These are phyloP conservation scores for thale cress (Arabidopsis thaliana) DNA, from an alignment of 345 rosid genomes.

Conservation along the genomic window DNA sequence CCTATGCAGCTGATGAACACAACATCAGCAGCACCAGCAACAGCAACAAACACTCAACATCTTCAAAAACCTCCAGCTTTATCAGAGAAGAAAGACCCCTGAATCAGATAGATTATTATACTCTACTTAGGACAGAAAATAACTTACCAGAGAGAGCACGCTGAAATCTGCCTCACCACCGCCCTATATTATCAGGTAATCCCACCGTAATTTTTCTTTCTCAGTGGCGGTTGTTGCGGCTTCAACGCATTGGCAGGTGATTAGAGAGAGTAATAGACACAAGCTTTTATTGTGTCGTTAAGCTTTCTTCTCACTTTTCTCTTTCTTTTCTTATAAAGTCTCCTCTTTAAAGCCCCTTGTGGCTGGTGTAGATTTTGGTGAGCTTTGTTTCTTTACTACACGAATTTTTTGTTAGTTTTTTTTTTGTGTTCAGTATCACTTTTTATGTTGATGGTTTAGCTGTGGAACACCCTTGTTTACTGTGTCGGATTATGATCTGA, in stretches of 20 bases:
- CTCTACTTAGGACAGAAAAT: conserved; percentile 30
- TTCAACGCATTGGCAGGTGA: conserved; percentile 31
- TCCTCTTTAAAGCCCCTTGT: conserved; percentile 35
- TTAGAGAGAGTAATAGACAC: conserved; percentile 24
- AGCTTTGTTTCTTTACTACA: conserved; percentile 36
- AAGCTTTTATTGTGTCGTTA: conserved; percentile 33
- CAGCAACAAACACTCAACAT: conserved; percentile 46
- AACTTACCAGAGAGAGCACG: conserved; percentile 35
- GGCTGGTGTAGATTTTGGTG: conserved; percentile 37
- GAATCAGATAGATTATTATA: conserved; percentile 11
- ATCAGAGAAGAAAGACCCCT: conserved; percentile 44
- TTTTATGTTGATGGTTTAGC: conserved; percentile 28
- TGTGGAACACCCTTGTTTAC: conserved; percentile 19
- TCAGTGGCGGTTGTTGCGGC: conserved; percentile 5
- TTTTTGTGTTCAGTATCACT: conserved; percentile 17
- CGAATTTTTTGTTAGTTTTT: conserved; percentile 16
- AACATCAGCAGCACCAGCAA: conserved; percentile 41
- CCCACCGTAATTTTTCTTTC: conserved; percentile 27
- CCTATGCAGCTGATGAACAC: conserved; percentile 44
- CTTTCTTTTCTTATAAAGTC: conserved; percentile 22
- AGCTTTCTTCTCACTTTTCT: conserved; percentile 27
- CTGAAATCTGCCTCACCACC: conserved; percentile 21
- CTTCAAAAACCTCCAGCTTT: conserved; percentile 49
- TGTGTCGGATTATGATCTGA: conserved; percentile 19
- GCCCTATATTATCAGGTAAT: conserved; percentile 26